These are phyloP conservation scores for Clitopilus hobsonii DNA, from an alignment of 768 basidiomycete species.

Conservation along the genomic window DNA sequence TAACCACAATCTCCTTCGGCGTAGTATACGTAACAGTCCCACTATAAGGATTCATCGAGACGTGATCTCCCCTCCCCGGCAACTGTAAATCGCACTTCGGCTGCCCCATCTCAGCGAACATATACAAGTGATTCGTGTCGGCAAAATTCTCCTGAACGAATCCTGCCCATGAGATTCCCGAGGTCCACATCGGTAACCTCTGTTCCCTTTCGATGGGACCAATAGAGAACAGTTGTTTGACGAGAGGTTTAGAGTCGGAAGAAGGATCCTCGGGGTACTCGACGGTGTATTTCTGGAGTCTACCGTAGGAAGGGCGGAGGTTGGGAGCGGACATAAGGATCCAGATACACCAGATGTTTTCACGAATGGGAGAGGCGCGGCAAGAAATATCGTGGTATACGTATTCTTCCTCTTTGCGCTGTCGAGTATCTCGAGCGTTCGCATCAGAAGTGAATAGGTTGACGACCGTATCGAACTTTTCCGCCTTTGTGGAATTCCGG, in stretches of 20 bases:
- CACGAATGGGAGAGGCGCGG: background rate
- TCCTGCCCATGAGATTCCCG: background rate
- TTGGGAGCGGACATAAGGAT: background rate
- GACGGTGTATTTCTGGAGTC: background rate
- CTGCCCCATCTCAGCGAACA: background rate
- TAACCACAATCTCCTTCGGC: background rate
- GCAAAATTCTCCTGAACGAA: background rate
- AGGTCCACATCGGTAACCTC: background rate
- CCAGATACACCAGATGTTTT: background rate
- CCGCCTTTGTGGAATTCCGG: background rate
- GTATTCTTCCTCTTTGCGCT: background rate
- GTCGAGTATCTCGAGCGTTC: background rate
- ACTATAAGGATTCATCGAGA: background rate
- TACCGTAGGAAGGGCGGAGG: background rate
- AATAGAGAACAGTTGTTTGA: background rate
- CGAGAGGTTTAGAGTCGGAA: background rate
- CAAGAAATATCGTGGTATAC: background rate
- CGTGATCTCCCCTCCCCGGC: background rate
- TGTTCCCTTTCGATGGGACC: background rate
- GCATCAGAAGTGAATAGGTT: background rate
- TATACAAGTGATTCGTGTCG: background rate
- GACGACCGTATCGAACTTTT: background rate
- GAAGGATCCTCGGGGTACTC: background rate
- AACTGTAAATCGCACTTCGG: background rate
- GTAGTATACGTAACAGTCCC: constrained; percentile 3